These are phyloP conservation scores for Yamadazyma trypodendri DNA, from an alignment of 1,139 yeast species.

Conservation along the genomic window DNA sequence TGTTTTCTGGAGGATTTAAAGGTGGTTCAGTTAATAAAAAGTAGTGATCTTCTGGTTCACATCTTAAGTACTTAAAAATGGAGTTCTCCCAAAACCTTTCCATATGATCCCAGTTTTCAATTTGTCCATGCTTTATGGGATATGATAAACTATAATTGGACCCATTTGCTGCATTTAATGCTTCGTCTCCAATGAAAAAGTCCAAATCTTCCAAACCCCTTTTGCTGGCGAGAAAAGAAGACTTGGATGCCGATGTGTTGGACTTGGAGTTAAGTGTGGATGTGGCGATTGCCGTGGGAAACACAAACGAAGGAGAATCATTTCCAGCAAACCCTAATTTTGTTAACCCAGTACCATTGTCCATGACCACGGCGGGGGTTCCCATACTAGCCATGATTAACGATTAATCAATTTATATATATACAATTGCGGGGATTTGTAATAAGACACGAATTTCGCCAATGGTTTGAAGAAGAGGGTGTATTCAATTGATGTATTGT, in stretches of 20 bases:
- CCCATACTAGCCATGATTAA: slow-evolving; percentile 59
- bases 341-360: slow-evolving; percentile 97
- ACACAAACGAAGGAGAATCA: slow-evolving; percentile 94
- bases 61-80: slow-evolving; percentile 89
- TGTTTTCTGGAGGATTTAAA: slow-evolving; percentile 95
- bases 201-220: slow-evolving; percentile 95
- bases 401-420: neutral
- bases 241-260: slow-evolving; percentile 37
- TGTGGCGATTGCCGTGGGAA: slow-evolving; percentile 97
- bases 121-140: slow-evolving; percentile 96
- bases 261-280: slow-evolving; percentile 43
- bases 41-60: slow-evolving; percentile 98
- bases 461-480: neutral
- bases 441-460: too few relatives aligned
- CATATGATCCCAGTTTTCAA: slow-evolving; percentile 99
- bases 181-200: slow-evolving; percentile 95
- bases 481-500: slow-evolving; percentile 2
- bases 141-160: slow-evolving; percentile 85
- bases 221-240: slow-evolving; percentile 57
- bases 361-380: slow-evolving; percentile 95
- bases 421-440: neutral
- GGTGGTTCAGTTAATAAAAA: slow-evolving; percentile 97
- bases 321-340: slow-evolving; percentile 98
- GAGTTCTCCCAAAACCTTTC: slow-evolving; percentile 98
- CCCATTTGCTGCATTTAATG: slow-evolving; percentile 83